Conservation (phyloP, 1,139 yeast species). For the Saccharomyces uvarum region DNA sequence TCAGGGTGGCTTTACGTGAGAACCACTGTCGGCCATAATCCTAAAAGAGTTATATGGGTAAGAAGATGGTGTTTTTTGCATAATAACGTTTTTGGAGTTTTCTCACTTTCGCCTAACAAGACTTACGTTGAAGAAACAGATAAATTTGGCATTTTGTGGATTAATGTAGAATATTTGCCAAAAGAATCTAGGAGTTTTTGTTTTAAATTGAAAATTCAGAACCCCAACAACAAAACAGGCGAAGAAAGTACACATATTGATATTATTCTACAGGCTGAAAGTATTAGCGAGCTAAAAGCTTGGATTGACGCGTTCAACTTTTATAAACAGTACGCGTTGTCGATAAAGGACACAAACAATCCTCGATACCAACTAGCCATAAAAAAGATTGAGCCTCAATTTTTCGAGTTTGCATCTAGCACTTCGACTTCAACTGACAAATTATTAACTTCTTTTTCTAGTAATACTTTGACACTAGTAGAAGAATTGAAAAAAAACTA, state of each 20-base stretch:
- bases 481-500: conserved; percentile 8
- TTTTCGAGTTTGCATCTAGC: conserved; percentile 67
- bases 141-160: conserved; percentile 70
- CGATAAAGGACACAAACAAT: conserved; percentile 29
- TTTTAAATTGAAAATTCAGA: conserved; percentile 70
- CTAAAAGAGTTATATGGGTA: conserved; percentile 68
- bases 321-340: conserved; percentile 46
- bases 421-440: conserved; percentile 49
- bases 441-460: conserved; percentile 34
- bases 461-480: conserved; percentile 19
- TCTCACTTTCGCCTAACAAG: conserved; percentile 58
- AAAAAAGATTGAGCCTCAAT: conserved; percentile 61
- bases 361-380: conserved; percentile 46
- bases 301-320: conserved; percentile 72
- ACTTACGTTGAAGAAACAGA: conserved; percentile 85
- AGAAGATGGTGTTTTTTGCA: conserved; percentile 83
- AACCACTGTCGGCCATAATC: conserved; percentile 45
- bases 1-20: conserved; percentile 86
- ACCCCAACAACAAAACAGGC: conserved; percentile 19
- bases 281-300: conserved; percentile 54
- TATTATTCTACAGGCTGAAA: conserved; percentile 68
- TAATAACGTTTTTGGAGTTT: conserved; percentile 75
- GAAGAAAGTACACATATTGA: conserved; percentile 10
- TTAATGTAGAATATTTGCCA: conserved; percentile 53
- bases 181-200: conserved; percentile 76